Evolutionary conservation across 2,329 filamentous ascomycete genomes (phyloP), one percentile per base, ranked within the genome.

Genomic region (Cladophialophora carrionii): DNA sequence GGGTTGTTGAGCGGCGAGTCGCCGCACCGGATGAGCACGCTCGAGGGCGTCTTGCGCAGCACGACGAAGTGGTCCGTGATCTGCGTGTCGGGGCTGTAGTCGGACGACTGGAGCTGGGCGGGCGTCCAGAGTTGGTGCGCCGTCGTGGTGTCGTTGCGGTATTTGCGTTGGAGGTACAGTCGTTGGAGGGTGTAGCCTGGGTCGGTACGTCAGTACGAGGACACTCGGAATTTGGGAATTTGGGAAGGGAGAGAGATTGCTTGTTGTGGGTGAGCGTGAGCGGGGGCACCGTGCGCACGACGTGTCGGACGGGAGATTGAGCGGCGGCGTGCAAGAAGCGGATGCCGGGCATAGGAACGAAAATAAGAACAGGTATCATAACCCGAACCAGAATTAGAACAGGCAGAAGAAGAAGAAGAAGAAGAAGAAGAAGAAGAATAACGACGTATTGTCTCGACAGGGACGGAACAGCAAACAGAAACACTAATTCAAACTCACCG

Each of bases 51-150:
- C 76, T 88, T 88, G 60, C 87, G 84, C 0, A 91, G 78, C 0
- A 91, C 87, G 74, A 90, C 87, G 72, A 91, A 91, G 75, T 91
- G 88, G 73, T 91, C 87, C 2, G 86, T 89, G 63, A 91, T 84
- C 48, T 80, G 73, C 0, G 88, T 89, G 37, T 88, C 88, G 46
- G 83, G 79, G 22, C 87, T 83, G 73, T 90, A 91, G 9, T 70
- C 80, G 63, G 80, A 85, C n/a, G 76, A 71, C 5, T 80, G 74
- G 1, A 91, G 82, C 58, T 87, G 81, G 10, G 81, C 76, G 2
- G 74, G 78, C 2, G 82, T 81, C 87, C 88, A 91, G 1, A 90
- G 82, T 68, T 90, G 85, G 54, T 79, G 72, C 1, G 81, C 78
- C 8, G 65, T 70, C 20, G 65, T 67, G 8, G 68, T 70, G 24